Evolutionary conservation across 768 basidiomycete genomes (phyloP).

Genomic region (Pholiota conissans): DNA sequence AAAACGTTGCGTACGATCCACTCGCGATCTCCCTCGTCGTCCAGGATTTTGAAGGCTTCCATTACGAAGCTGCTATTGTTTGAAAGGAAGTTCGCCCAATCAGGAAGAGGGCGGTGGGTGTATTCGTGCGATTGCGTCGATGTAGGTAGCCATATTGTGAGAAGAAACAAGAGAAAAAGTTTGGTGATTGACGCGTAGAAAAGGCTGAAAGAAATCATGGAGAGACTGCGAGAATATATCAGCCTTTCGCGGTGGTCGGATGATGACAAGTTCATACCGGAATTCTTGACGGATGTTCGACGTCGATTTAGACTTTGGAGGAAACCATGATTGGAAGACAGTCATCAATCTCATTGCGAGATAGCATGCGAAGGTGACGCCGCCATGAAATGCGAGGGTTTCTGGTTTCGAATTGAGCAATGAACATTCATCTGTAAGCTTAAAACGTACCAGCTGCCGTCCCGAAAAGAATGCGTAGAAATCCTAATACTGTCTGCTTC

Average conservation of each 20-base stretch:
- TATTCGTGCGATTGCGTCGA: slow-evolving; percentile 13
- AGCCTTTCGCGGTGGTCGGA: neutral
- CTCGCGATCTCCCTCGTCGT: slow-evolving; percentile 79
- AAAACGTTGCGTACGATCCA: slow-evolving; percentile 84
- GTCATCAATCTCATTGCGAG: slow-evolving; percentile 46
- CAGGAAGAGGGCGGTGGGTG: slow-evolving; percentile 21
- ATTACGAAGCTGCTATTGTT: slow-evolving; percentile 33
- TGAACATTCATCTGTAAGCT: neutral
- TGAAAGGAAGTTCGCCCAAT: slow-evolving; percentile 27
- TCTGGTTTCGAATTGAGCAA: slow-evolving; percentile 41
- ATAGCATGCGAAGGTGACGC: slow-evolving; percentile 60
- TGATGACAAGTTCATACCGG: slow-evolving; percentile 36
- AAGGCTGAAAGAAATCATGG: slow-evolving; percentile 74
- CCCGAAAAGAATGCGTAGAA: slow-evolving; percentile 26
- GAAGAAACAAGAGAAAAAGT: slow-evolving; percentile 77
- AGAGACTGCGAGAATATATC: slow-evolving; percentile 43
- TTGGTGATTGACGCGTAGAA: slow-evolving; percentile 86
- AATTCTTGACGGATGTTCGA: slow-evolving; percentile 67
- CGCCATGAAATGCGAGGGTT: slow-evolving; percentile 72
- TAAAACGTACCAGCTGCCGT: too few species aligned
- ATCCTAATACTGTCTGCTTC: slow-evolving; percentile 44
- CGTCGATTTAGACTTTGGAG: slow-evolving; percentile 11
- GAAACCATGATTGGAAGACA: slow-evolving; percentile 28
- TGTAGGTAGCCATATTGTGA: slow-evolving; percentile 76
- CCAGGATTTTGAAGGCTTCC: slow-evolving; percentile 53